Percentiles rank a stretch among this genome's conserved stretches.
Conservation (phyloP, 2,329 filamentous ascomycete genomes). For the Neocucurbitaria cava region DNA sequence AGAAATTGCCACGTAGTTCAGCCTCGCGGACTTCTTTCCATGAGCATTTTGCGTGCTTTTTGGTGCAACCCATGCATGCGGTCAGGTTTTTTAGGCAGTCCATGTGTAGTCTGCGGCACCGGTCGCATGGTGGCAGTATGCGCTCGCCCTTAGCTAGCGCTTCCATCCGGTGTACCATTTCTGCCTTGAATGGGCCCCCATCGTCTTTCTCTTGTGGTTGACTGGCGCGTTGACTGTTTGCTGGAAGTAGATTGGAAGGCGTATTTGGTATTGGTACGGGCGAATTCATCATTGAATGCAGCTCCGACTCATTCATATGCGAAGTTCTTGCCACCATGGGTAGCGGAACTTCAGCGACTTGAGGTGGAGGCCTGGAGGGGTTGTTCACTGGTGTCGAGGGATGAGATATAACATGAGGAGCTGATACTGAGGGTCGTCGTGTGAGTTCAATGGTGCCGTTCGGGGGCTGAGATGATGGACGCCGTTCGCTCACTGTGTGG, state of each 20-base stretch:
- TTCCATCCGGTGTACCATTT: conserved; percentile 79
- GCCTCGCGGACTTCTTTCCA: conserved; percentile 83
- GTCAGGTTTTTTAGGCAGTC: conserved; percentile 86
- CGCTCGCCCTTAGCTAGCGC: conserved; percentile 74
- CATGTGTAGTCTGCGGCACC: conserved; percentile 79
- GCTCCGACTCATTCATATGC: conserved; percentile 47
- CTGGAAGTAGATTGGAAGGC: conserved; percentile 59
- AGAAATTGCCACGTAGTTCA: conserved; percentile 59
- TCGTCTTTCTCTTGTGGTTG: conserved; percentile 60
- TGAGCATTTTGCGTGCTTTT: conserved; percentile 86
- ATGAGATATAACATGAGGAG: conserved; percentile 30
- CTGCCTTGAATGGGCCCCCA: conserved; percentile 64
- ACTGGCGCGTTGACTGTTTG: conserved; percentile 49
- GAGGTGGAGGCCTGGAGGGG: conserved; percentile 38
- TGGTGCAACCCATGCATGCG: conserved; percentile 85
- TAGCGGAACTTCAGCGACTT: conserved; percentile 25
- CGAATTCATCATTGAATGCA: conserved; percentile 51
- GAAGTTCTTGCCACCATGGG: conserved; percentile 28
- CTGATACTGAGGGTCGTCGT: conserved; percentile 37
- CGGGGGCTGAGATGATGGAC: conserved; percentile 35
- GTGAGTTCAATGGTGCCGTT: conserved; percentile 28
- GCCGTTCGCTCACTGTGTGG: conserved; percentile 64
- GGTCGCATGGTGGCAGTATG: conserved; percentile 83
- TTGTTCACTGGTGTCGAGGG: conserved; percentile 32
- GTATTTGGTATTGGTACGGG: conserved; percentile 64